Base-by-base conservation (phyloP, 495 filamentous ascomycete species). In the Acidomyces sp. region DNA sequence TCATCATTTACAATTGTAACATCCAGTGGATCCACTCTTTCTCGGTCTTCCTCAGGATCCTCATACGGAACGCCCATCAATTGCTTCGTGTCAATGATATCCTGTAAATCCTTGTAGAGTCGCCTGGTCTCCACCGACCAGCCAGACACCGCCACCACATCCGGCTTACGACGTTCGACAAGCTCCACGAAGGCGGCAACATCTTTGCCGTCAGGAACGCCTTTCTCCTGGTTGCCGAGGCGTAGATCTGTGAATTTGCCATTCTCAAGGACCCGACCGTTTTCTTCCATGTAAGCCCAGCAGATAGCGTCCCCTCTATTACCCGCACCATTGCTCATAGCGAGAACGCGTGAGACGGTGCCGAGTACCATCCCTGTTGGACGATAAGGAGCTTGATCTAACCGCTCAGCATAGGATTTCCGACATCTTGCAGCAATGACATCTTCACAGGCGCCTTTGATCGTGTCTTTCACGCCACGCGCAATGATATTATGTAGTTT, bases 341-440 rank as follows among this genome's bases (percentile, higher is more conserved):
- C 70, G 21, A 97, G 73, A 22, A 93, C 85, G 19, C 88, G 79
- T 18, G 90, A 86, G 4, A 77, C 72, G 12, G 88, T 93, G 12
- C 90, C 90, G 27, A 92, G 64, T 9, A 80, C 67, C 77, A 93
- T 82, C n/a, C 85, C 88, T 58, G 85, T 84, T 12, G 92, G 87
- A 53, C 94, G 93, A 61, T 87, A 86, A 2, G 90, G 88, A 10
- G 90, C 85, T 60, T 97, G 90, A 56, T 97, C 92, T 23, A 97
- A 74, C 52, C 80, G 78, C 62, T 80, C 80, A 16, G 75, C 78
- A 57, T 83, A 97, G 34, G 81, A 76, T 40, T 88, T 80, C 10
- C 87, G 80, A 53, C 85, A 92, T 18, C 74, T 69, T 41, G 76
- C 79, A 23, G 83, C 75, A 33, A 97, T 71, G 45, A 82, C 73